A percentile compares a stretch with the other conserved stretches of the same genome.
Evolutionary conservation across 352 stramenopile species (phyloP).

Genomic region (Phytophthora melonis): DNA sequence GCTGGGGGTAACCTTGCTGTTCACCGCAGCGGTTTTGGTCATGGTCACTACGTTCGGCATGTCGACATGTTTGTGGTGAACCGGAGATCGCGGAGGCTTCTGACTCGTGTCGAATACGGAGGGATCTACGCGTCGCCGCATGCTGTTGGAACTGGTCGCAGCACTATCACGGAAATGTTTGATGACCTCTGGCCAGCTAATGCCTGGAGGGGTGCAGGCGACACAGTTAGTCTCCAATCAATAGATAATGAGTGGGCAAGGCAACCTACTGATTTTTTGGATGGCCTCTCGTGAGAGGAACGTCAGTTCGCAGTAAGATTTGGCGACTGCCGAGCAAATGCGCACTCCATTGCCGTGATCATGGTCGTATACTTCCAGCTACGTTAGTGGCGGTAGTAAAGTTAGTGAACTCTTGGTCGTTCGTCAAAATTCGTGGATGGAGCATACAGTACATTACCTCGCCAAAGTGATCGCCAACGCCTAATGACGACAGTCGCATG

Average conservation of each 20-base stretch:
- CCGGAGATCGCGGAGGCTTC: slow-evolving; percentile 11
- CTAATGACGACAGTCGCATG: slow-evolving; percentile 51
- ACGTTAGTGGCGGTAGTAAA: not conserved
- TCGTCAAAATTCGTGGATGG: not conserved
- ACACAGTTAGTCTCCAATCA: not conserved
- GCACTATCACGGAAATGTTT: slow-evolving; percentile 70
- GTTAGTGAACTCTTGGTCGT: not conserved
- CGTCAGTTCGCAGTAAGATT: slow-evolving; percentile 80
- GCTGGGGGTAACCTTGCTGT: slow-evolving; percentile 23
- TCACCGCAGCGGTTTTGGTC: slow-evolving; percentile 41
- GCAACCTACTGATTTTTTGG: slow-evolving; percentile 72
- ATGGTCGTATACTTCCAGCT: slow-evolving; percentile 87
- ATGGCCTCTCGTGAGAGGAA: slow-evolving; percentile 84
- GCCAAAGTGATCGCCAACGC: slow-evolving; percentile 80
- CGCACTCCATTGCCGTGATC: slow-evolving; percentile 83
- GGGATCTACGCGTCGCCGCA: slow-evolving; percentile 48
- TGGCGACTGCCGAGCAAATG: slow-evolving; percentile 84
- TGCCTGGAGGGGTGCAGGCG: slow-evolving; percentile 35
- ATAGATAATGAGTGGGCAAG: no score
- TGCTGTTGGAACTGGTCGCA: slow-evolving; percentile 47
- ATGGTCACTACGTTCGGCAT: slow-evolving; percentile 38
- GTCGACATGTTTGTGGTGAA: slow-evolving; percentile 23
- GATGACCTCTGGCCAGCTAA: slow-evolving; percentile 77
- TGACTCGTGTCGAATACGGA: slow-evolving; percentile 17
- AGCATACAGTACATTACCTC: slow-evolving; percentile 53